A percentile compares a stretch with the other conserved stretches of the same genome.
phyloP scores from a whole-genome alignment of 2,329 filamentous ascomycete genomes.

The Fusarium euwallaceae region DNA sequence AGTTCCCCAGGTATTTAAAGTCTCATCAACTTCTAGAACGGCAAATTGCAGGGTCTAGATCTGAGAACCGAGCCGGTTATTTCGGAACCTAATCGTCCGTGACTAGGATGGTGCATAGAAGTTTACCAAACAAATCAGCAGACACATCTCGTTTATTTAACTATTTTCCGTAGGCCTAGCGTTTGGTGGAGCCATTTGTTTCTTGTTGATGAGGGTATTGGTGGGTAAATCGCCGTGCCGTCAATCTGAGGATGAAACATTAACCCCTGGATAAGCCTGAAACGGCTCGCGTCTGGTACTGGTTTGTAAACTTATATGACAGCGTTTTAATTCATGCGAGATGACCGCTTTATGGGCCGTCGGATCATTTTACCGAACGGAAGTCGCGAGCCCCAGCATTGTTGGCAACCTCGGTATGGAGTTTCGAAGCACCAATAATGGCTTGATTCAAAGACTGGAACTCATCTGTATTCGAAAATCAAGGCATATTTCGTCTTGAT shows the following conservation, averaged over 20 bases:
- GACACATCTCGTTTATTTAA: slow-evolving; percentile 2
- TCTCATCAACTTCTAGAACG: background rate
- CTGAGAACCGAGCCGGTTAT: background rate
- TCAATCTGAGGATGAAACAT: slow-evolving; percentile 2
- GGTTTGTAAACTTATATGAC: background rate
- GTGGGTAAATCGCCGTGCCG: background rate
- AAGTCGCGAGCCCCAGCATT: background rate
- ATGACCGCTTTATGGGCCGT: slow-evolving; percentile 33
- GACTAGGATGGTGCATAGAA: background rate
- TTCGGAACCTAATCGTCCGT: slow-evolving; percentile 2
- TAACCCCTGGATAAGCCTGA: background rate
- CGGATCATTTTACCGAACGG: slow-evolving; percentile 25
- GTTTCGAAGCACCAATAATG: background rate
- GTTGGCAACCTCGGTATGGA: background rate
- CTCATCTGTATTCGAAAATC: background rate
- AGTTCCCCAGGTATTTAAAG: background rate
- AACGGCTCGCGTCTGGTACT: background rate
- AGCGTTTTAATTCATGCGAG: background rate
- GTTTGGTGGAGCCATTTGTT: background rate
- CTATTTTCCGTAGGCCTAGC: background rate
- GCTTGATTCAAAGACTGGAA: background rate
- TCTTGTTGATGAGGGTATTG: background rate
- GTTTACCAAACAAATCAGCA: background rate
- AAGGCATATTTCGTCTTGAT: background rate
- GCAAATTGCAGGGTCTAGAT: background rate